Base-by-base conservation (phyloP, 768 basidiomycete genomes). In the Leccinum imitatum region DNA sequence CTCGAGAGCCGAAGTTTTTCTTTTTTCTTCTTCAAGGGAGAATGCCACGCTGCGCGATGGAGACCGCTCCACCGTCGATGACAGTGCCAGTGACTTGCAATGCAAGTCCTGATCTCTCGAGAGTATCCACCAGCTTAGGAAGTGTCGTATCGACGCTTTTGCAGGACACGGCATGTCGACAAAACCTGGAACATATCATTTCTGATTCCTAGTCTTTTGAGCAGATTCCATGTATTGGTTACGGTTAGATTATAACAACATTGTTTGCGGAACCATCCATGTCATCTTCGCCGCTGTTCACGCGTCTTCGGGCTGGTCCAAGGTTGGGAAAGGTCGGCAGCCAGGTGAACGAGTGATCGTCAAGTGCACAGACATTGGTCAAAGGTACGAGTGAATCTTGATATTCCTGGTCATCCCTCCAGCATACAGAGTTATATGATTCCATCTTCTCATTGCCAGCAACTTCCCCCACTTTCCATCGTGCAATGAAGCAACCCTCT, bases 31-130 rank as follows among this genome's bases (percentile, higher is more conserved):
- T 68, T 70, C 68, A 72, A 77, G 79, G 73, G 82, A 79, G 78
- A 77, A 81, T 84, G 83, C 83, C 83, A 85, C 83, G 83, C 83
- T 84, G 84, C 78, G 73, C 84, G 84, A 80, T 78, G 83, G 75
- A 72, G 77, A 68, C 59, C 60, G 21, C 67, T 71, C 74, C 60
- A 84, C 84, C 82, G 72, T 83, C 78, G 84, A 77, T 73, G 77
- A 78, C 83, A 84, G 83, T 85, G 83, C 83, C 83, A 84, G 84
- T 80, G 80, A 83, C 78, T 79, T 67, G 31, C n/a, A 73, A 66
- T 67, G 56, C 68, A 71, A 78, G 78, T 82, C 75, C 81, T 83
- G 78, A 72, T 72, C 80, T 83, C 82, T 82, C 82, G 68, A 84
- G 80, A 85, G 60, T 14, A 74, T 69, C 52, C 55, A 71, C 75